phyloP scores from a whole-genome alignment of 345 rosid species.

The Eucalyptus albens region DNA sequence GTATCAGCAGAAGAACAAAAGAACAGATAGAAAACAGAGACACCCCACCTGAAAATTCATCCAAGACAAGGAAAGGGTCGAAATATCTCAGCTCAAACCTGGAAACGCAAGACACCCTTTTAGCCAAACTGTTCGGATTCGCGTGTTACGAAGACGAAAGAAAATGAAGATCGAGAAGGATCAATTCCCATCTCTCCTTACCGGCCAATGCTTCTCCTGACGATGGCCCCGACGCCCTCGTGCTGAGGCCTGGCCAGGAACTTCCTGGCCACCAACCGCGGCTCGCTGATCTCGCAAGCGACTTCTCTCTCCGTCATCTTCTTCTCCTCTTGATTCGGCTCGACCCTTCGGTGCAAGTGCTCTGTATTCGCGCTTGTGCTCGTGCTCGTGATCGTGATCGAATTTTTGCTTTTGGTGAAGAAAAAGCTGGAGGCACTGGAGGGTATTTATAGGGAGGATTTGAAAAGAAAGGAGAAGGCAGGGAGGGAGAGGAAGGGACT shows the following conservation, averaged over 20 bases:
- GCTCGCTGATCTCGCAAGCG: not conserved
- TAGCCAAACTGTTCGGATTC: not conserved
- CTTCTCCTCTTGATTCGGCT: not conserved
- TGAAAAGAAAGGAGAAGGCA: not conserved
- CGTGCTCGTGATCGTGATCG: not conserved
- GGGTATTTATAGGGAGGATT: not conserved
- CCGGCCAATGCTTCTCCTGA: conserved; percentile 96
- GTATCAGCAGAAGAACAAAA: not conserved
- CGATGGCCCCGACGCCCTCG: conserved; percentile 86
- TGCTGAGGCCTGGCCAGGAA: conserved; percentile 82
- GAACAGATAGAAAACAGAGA: not conserved
- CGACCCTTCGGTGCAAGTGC: not conserved
- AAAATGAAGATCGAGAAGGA: not conserved
- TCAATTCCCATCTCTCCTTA: not conserved
- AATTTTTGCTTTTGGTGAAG: not conserved
- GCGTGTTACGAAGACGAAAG: not conserved
- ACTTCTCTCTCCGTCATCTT: not conserved
- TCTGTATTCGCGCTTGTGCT: not conserved
- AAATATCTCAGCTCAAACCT: conserved; percentile 86
- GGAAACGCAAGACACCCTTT: conserved; percentile 1
- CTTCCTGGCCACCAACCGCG: conserved; percentile 52
- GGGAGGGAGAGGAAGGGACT: no score
- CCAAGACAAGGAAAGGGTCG: conserved; percentile 77
- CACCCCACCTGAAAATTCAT: conserved; percentile 73
- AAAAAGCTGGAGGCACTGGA: not conserved